Base-by-base conservation (phyloP, 75 land plant species). In the Cryptomeria japonica region DNA sequence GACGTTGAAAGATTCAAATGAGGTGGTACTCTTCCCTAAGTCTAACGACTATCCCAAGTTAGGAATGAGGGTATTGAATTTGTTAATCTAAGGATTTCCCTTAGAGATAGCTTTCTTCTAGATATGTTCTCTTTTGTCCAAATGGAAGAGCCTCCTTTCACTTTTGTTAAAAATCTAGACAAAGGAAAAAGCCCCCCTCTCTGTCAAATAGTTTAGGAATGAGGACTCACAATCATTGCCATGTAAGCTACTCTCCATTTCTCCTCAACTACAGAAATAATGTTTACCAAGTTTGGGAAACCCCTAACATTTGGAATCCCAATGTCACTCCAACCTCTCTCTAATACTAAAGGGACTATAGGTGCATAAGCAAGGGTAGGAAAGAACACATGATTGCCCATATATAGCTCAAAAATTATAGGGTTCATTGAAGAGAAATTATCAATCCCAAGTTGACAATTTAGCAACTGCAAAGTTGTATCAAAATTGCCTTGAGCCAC, bases 401-500 rank as follows among this genome's bases (percentile, higher is more conserved):
- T 70, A 47, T 92, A 90, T 31, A 94, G 88, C 11, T 94, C 95
- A 32, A 90, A 44, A 87, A 94, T 93, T 25, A 91, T 1, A 34
- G 90, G 41, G 68, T 80, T 93, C 84, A 94, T 36, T 38, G 93
- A 95, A 61, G 87, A 44, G 78, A 94, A 94, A 86, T 94, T 92
- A 58, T 80, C 88, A 25, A 94, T 92, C 28, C 96, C 96, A 53
- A 94, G 84, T 61, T 94, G 96, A 22, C 96, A 87, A 85, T 55
- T 92, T 34, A 94, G 77, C 75, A 94, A 89, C 28, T 91, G 90
- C 93, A 94, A 90, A 34, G 95, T 95, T 78, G 95, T 88, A 80
- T 94, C 95, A 86, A 94, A 94, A 73, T 95, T 89, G 5, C 96
- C 96, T 32, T 95, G 95, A 85, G 96, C 95, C 44, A 88, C 95